phyloP scores from a whole-genome alignment of 2,329 filamentous ascomycete genomes.

The Cercospora canescens region DNA sequence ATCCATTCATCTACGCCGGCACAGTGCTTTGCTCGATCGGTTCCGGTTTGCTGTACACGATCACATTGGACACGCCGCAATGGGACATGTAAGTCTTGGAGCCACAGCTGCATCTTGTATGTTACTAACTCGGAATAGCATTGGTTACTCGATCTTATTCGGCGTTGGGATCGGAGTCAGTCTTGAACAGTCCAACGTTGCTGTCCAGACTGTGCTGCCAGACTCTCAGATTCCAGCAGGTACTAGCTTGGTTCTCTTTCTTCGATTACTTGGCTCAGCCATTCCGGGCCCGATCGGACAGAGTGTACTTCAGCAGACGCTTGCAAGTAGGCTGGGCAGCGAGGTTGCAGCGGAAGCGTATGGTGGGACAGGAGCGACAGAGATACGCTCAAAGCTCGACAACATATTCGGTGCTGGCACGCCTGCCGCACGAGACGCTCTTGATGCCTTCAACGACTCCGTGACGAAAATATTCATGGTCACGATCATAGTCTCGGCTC shows the following conservation, averaged over 20 bases:
- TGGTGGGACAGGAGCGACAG: slow-evolving; percentile 6
- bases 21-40: slow-evolving; percentile 43
- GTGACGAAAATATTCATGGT: slow-evolving; percentile 13
- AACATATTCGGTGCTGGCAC: slow-evolving; percentile 2
- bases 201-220: slow-evolving; percentile 14
- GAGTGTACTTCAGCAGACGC: slow-evolving; percentile 12
- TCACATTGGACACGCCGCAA: slow-evolving; percentile 11
- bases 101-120: no score
- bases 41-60: slow-evolving; percentile 40
- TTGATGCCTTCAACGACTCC: slow-evolving; percentile 4
- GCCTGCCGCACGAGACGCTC: neutral
- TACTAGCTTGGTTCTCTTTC: slow-evolving; percentile 9
- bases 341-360: neutral
- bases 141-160: slow-evolving; percentile 25
- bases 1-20: slow-evolving; percentile 44
- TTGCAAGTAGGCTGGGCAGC: slow-evolving; percentile 2
- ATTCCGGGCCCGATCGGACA: slow-evolving; percentile 12
- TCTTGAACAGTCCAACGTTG: slow-evolving; percentile 19
- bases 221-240: slow-evolving; percentile 14
- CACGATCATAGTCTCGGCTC: slow-evolving; percentile 4
- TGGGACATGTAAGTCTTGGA: slow-evolving; percentile 23
- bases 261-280: slow-evolving; percentile 12
- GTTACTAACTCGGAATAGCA: slow-evolving; percentile 15
- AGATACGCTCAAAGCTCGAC: neutral
- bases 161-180: slow-evolving; percentile 14